Percentiles rank a stretch among this genome's conserved stretches.
Conservation (phyloP, 2,329 filamentous ascomycete genomes). For the Ophiosphaerella korrae region DNA sequence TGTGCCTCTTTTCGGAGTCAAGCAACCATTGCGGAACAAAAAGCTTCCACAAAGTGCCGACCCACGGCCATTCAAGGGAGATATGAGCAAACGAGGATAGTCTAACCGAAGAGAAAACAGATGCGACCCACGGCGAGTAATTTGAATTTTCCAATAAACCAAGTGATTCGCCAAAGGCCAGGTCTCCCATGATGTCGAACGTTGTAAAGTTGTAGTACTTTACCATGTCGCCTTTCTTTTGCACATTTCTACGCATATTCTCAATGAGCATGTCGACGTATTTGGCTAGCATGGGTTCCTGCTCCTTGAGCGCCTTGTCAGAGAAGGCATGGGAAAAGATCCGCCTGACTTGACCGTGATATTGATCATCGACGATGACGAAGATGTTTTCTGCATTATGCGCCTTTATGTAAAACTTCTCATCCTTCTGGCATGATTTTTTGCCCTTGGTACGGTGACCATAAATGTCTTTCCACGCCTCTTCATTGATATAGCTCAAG, state of each 20-base stretch:
- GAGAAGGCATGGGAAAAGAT: not conserved
- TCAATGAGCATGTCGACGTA: not conserved
- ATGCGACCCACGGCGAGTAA: too few relatives aligned
- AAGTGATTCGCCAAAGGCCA: not conserved
- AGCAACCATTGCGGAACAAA: too few relatives aligned
- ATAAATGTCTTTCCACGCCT: too few relatives aligned
- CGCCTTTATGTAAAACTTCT: not conserved
- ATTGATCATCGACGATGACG: not conserved
- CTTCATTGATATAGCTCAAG: too few relatives aligned
- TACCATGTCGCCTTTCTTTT: not conserved
- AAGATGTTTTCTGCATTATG: too few relatives aligned
- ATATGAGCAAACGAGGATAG: too few relatives aligned
- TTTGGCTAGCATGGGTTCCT: not conserved
- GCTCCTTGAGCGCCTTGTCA: not conserved
- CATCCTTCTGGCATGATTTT: not conserved
- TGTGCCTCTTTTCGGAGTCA: not conserved
- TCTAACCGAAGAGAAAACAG: too few relatives aligned
- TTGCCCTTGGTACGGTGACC: too few relatives aligned
- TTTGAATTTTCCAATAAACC: not conserved
- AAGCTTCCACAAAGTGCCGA: too few relatives aligned
- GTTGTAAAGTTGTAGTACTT: not conserved
- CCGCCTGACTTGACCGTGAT: not conserved
- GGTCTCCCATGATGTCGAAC: not conserved
- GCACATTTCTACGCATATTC: too few relatives aligned
- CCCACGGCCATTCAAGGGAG: too few relatives aligned